phyloP scores from a whole-genome alignment of 2,329 filamentous ascomycete genomes.

The Diplodia mutila region DNA sequence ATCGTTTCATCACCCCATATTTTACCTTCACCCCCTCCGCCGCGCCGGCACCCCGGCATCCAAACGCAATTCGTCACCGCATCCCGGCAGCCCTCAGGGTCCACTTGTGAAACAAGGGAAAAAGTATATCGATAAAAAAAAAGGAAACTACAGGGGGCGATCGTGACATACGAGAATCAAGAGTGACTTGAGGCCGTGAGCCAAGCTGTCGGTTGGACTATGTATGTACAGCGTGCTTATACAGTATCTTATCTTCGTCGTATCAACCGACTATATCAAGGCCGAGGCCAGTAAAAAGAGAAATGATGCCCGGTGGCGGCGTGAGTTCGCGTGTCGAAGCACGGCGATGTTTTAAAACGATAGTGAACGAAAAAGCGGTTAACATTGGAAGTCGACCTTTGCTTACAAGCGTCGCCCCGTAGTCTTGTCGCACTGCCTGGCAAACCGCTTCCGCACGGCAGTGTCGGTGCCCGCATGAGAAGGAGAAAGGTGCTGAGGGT shows the following conservation, averaged over 20 bases:
- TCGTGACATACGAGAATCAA: slow-evolving; percentile 18
- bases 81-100: neutral
- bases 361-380: slow-evolving; percentile 17
- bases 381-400: slow-evolving; percentile 22
- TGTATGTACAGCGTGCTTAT: slow-evolving; percentile 1
- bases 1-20: slow-evolving; percentile 3
- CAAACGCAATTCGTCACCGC: neutral
- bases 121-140: slow-evolving; percentile 9
- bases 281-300: slow-evolving; percentile 4
- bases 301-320: slow-evolving; percentile 5
- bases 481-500: slow-evolving; percentile 11
- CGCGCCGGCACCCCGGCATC: neutral
- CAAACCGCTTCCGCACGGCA: slow-evolving; percentile 17
- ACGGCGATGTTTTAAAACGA: slow-evolving; percentile 3
- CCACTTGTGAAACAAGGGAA: neutral
- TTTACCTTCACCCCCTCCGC: neutral
- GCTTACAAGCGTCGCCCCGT: slow-evolving; percentile 7
- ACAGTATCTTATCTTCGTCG: neutral
- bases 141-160: neutral
- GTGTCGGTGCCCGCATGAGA: slow-evolving; percentile 13
- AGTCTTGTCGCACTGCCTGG: slow-evolving; percentile 11
- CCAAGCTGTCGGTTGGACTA: slow-evolving; percentile 11
- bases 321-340: slow-evolving; percentile 17
- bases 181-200: neutral
- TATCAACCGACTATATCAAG: slow-evolving; percentile 1